A percentile compares a stretch with the other conserved stretches of the same genome.
These are phyloP conservation scores for Fusarium scirpi DNA, from an alignment of 2,329 filamentous ascomycete genomes.

Conservation along the genomic window DNA sequence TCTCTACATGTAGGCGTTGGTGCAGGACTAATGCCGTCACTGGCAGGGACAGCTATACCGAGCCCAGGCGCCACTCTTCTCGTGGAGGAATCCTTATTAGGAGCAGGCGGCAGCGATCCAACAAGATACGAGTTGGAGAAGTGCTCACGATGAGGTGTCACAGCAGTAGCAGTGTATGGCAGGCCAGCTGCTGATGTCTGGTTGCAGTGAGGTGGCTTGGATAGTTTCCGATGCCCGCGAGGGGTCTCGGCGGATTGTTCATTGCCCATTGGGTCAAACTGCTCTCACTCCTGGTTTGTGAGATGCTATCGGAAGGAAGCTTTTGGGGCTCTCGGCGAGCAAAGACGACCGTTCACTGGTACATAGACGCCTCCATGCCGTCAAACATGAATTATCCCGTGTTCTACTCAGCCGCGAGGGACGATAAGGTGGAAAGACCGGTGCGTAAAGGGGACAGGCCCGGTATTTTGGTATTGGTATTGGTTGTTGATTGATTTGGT, in stretches of 20 bases:
- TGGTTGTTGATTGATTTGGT: constrained; percentile 6
- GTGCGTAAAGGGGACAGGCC: not conserved
- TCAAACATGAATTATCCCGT: constrained; percentile 30
- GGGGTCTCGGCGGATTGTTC: constrained; percentile 60
- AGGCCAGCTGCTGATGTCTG: constrained; percentile 57
- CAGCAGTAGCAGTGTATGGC: constrained; percentile 53
- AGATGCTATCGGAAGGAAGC: constrained; percentile 32
- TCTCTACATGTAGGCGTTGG: constrained; percentile 32
- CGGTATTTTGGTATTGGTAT: not conserved
- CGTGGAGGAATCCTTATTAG: constrained; percentile 29
- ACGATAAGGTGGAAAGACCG: constrained; percentile 11
- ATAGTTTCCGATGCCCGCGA: constrained; percentile 61
- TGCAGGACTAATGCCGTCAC: constrained; percentile 25
- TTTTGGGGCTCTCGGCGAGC: constrained; percentile 40
- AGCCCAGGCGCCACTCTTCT: constrained; percentile 29
- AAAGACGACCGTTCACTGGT: constrained; percentile 39
- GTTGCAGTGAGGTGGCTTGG: constrained; percentile 61
- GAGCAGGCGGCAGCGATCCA: constrained; percentile 43
- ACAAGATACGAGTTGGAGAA: constrained; percentile 51
- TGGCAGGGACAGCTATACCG: constrained; percentile 36
- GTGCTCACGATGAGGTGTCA: constrained; percentile 42
- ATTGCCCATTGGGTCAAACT: constrained; percentile 61
- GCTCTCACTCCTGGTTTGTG: constrained; percentile 28
- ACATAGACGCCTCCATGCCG: constrained; percentile 45
- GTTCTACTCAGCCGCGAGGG: constrained; percentile 13